phyloP scores from a whole-genome alignment of 2,329 filamentous ascomycete genomes.

The Periconia digitata region DNA sequence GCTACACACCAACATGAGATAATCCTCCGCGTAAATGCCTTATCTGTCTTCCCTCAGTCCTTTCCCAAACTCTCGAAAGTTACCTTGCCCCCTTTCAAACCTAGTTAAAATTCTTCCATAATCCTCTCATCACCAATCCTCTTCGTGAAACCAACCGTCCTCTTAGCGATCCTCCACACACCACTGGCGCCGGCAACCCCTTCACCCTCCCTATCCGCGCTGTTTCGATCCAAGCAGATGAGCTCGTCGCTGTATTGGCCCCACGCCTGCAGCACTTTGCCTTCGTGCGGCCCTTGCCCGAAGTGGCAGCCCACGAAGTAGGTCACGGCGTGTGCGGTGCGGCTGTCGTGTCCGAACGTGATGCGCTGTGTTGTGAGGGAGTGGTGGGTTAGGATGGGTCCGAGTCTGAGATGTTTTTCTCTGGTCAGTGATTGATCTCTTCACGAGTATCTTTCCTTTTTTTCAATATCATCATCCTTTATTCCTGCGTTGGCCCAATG shows the following conservation, averaged over 20 bases:
- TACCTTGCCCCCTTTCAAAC: not conserved
- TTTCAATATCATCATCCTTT: too few relatives aligned
- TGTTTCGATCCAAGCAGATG: constrained; percentile 22
- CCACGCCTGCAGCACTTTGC: constrained; percentile 45
- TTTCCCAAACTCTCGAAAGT: not conserved
- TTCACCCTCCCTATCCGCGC: constrained; percentile 22
- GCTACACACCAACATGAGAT: too few relatives aligned
- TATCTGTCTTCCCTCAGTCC: not conserved
- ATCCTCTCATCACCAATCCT: constrained; percentile 38
- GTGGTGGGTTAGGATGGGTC: constrained; percentile 46
- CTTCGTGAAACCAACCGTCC: constrained; percentile 43
- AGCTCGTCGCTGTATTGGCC: constrained; percentile 46
- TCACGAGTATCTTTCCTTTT: too few relatives aligned
- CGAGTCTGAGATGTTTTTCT: constrained; percentile 29
- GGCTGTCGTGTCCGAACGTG: constrained; percentile 28
- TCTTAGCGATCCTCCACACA: constrained; percentile 42
- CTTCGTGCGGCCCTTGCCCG: constrained; percentile 46
- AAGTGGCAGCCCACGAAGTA: constrained; percentile 49
- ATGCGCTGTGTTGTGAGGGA: constrained; percentile 48
- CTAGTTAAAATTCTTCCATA: constrained; percentile 34
- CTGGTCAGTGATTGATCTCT: not conserved
- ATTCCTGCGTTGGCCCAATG: too few relatives aligned
- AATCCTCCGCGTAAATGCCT: not conserved
- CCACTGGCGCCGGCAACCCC: constrained; percentile 42
- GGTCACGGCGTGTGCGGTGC: constrained; percentile 39